Percentiles rank a stretch among this genome's conserved stretches.
phyloP scores from a whole-genome alignment of 2,329 filamentous ascomycete genomes.

The Exophiala lecanii-corni region DNA sequence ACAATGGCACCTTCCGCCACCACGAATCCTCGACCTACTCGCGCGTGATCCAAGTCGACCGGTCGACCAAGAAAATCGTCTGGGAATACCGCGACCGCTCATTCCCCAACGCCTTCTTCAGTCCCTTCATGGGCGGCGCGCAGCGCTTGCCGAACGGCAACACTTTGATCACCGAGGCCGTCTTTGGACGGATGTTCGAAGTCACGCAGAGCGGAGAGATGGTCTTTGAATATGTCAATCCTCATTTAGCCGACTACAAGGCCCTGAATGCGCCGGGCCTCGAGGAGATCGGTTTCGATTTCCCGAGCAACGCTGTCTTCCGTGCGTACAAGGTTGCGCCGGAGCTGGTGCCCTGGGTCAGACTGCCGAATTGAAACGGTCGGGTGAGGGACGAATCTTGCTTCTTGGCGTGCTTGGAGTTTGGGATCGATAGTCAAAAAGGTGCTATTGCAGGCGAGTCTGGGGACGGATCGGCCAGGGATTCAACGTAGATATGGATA shows the following conservation, averaged over 20 bases:
- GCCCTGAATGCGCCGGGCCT: slow-evolving; percentile 30
- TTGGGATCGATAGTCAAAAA: no score
- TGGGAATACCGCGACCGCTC: slow-evolving; percentile 43
- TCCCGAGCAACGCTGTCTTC: slow-evolving; percentile 42
- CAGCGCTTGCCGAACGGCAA: slow-evolving; percentile 42
- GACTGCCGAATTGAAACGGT: slow-evolving; percentile 5
- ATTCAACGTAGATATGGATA: no score
- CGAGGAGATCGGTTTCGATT: slow-evolving; percentile 5
- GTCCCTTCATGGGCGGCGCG: slow-evolving; percentile 46
- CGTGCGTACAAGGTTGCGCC: slow-evolving; percentile 41
- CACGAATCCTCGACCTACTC: slow-evolving; percentile 40
- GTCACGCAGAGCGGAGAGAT: slow-evolving; percentile 38
- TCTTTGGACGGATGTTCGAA: slow-evolving; percentile 42
- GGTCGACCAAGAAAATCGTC: slow-evolving; percentile 36
- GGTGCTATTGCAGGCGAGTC: neutral
- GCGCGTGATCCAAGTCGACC: slow-evolving; percentile 39
- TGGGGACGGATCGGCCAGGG: no score
- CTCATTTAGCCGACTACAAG: slow-evolving; percentile 38
- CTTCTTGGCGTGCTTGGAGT: no score
- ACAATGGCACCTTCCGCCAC: slow-evolving; percentile 43
- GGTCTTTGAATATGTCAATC: slow-evolving; percentile 43
- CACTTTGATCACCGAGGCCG: slow-evolving; percentile 41
- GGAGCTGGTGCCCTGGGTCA: slow-evolving; percentile 40
- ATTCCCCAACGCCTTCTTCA: slow-evolving; percentile 40
- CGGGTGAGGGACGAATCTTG: neutral